A percentile compares a stretch with the other conserved stretches of the same genome.
Evolutionary conservation across 140 eudicot species (phyloP).

Genomic region (Cichorium intybus): DNA sequence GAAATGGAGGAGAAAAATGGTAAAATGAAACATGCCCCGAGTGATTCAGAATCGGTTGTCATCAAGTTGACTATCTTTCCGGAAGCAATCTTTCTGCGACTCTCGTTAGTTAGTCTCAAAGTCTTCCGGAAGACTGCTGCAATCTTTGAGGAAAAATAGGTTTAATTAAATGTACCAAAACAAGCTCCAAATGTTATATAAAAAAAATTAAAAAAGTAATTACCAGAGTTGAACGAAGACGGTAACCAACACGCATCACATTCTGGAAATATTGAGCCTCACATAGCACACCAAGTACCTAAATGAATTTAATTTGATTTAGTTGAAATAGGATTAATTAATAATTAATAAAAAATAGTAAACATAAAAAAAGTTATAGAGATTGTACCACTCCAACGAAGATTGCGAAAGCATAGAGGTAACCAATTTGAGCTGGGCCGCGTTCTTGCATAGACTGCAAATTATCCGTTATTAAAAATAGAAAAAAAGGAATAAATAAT

Average conservation of each 20-base stretch:
- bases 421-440: slow-evolving; percentile 79
- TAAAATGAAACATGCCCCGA: slow-evolving; percentile 64
- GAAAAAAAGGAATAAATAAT: neutral
- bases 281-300: slow-evolving; percentile 83
- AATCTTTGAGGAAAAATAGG: slow-evolving; percentile 45
- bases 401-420: slow-evolving; percentile 71
- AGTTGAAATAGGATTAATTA: too few relatives aligned
- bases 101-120: slow-evolving; percentile 80
- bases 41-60: slow-evolving; percentile 93
- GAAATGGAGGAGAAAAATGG: slow-evolving; percentile 11
- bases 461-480: slow-evolving; percentile 10
- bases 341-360: neutral
- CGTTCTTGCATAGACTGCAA: slow-evolving; percentile 87
- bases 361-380: slow-evolving; percentile 15
- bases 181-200: slow-evolving; percentile 3
- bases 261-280: slow-evolving; percentile 98
- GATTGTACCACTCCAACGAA: slow-evolving; percentile 85
- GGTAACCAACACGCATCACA: slow-evolving; percentile 98
- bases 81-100: slow-evolving; percentile 77
- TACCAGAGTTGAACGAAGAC: slow-evolving; percentile 96
- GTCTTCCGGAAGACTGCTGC: slow-evolving; percentile 96
- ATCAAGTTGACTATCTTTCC: slow-evolving; percentile 93
- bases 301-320: too few relatives aligned
- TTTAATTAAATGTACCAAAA: slow-evolving; percentile 16
- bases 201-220: neutral